These are phyloP conservation scores for Castanospermum australe DNA, from an alignment of 306 rosid genomes.

Conservation along the genomic window DNA sequence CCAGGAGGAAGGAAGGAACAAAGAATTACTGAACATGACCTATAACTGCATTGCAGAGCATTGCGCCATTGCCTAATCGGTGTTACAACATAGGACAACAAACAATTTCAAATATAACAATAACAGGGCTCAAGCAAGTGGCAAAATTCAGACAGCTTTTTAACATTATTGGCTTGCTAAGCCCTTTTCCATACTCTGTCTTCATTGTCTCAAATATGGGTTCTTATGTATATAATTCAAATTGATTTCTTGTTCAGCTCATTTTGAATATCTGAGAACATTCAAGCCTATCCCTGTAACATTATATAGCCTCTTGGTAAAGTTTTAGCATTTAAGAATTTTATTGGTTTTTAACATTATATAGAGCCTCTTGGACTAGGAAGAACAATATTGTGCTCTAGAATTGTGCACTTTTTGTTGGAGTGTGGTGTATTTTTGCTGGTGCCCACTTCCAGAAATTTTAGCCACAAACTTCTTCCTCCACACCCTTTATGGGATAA, in stretches of 20 bases:
- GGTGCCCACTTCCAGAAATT: neutral
- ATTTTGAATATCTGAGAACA: neutral
- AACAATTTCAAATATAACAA: neutral
- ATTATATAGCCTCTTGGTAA: neutral
- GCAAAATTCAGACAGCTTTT: neutral
- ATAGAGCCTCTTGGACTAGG: too few relatives aligned
- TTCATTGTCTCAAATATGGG: neutral
- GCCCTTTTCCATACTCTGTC: neutral
- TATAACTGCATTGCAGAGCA: neutral
- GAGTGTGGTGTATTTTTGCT: neutral
- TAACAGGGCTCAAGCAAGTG: neutral
- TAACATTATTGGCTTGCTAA: neutral
- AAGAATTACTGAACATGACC: constrained; percentile 3
- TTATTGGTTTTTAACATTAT: too few relatives aligned
- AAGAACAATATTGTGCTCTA: too few relatives aligned
- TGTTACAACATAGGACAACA: neutral
- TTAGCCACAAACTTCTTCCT: neutral
- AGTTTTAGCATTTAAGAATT: neutral
- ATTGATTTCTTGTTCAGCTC: neutral
- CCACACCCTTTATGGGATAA: neutral
- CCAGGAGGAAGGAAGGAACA: neutral
- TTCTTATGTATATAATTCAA: neutral
- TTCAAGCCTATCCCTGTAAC: neutral
- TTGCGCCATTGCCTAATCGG: neutral
- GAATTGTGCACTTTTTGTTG: too few relatives aligned